Evolutionary conservation across 2,329 filamentous ascomycete genomes (phyloP).

Genomic region (Acrocalymma vagum): DNA sequence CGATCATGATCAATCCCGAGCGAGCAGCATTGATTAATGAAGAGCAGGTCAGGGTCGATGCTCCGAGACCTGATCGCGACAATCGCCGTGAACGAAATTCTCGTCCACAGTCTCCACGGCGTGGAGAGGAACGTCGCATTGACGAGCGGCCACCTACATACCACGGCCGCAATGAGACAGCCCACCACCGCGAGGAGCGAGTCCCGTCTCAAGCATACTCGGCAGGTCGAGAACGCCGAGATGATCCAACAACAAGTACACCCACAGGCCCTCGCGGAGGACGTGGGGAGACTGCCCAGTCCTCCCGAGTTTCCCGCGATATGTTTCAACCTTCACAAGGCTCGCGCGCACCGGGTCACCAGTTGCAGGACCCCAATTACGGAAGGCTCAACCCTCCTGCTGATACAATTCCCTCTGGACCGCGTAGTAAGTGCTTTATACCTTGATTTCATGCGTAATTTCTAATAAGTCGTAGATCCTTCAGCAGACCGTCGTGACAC

Average conservation of each 20-base stretch:
- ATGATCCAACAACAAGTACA: constrained; percentile 51
- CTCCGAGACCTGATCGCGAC: constrained; percentile 35
- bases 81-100: constrained; percentile 38
- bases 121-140: constrained; percentile 31
- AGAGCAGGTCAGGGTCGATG: constrained; percentile 37
- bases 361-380: constrained; percentile 56
- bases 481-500: constrained; percentile 36
- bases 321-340: constrained; percentile 47
- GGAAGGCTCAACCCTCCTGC: constrained; percentile 57
- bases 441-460: background rate
- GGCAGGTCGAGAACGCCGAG: constrained; percentile 49
- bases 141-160: constrained; percentile 35
- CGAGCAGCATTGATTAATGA: constrained; percentile 52
- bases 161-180: constrained; percentile 31
- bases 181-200: constrained; percentile 43
- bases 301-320: constrained; percentile 46
- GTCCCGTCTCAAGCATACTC: constrained; percentile 26
- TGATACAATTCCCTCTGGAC: constrained; percentile 63
- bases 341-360: constrained; percentile 43
- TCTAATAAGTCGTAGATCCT: constrained; percentile 22
- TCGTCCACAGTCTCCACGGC: constrained; percentile 39
- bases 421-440: constrained; percentile 51
- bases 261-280: constrained; percentile 63
- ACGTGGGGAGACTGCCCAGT: constrained; percentile 39
- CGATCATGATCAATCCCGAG: constrained; percentile 51